phyloP scores from a whole-genome alignment of 495 filamentous ascomycete species.

The Lepraria neglecta region DNA sequence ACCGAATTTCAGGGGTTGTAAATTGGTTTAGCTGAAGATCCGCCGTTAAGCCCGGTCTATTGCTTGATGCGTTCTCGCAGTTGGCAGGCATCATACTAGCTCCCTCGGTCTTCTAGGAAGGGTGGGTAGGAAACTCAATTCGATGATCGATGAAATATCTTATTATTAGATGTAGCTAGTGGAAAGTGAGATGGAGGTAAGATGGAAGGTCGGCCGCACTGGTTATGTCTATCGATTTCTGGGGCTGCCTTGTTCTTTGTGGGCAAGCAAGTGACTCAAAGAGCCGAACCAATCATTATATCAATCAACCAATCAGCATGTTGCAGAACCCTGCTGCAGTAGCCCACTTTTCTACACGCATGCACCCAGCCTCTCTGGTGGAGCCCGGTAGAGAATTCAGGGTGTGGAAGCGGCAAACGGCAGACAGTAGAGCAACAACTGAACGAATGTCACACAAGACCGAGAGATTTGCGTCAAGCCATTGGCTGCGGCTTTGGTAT shows the following conservation, averaged over 20 bases:
- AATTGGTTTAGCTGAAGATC: slow-evolving; percentile 25
- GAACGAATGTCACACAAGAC: background rate
- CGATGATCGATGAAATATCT: slow-evolving; percentile 1
- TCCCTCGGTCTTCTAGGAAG: background rate
- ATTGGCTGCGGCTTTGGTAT: slow-evolving; percentile 10
- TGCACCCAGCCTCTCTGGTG: slow-evolving; percentile 3
- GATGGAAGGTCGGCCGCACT: background rate
- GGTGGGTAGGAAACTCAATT: background rate
- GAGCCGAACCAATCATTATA: slow-evolving; percentile 1
- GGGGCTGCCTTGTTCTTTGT: slow-evolving; percentile 1
- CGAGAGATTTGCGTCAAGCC: slow-evolving; percentile 1
- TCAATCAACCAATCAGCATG: background rate
- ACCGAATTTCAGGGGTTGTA: slow-evolving; percentile 22
- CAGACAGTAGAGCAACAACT: background rate
- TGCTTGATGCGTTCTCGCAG: slow-evolving; percentile 29
- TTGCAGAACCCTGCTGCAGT: slow-evolving; percentile 2
- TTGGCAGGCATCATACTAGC: slow-evolving; percentile 17
- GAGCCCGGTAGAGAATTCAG: background rate
- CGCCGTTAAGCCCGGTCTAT: slow-evolving; percentile 23
- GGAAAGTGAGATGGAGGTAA: slow-evolving; percentile 1
- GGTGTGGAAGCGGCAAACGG: background rate
- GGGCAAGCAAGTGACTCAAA: background rate
- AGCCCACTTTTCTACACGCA: slow-evolving; percentile 5
- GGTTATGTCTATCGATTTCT: background rate
- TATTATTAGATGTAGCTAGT: background rate